phyloP scores from a whole-genome alignment of 495 filamentous ascomycete species.

The Tuber umbilicatum region DNA sequence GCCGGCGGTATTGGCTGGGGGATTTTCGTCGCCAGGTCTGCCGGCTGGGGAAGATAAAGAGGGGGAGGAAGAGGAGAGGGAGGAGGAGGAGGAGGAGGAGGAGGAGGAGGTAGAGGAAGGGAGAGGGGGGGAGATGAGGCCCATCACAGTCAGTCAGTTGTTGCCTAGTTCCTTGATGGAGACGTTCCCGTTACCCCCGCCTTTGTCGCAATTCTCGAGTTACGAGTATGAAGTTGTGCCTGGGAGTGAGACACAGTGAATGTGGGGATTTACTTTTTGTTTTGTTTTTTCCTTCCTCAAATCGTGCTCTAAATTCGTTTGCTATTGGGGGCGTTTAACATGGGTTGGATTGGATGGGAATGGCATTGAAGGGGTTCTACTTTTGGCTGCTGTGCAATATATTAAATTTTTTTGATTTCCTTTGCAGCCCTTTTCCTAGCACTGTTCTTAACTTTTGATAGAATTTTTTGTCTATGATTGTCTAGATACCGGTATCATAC shows the following conservation, averaged over 20 bases:
- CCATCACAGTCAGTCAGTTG: slow-evolving; percentile 34
- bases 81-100: neutral
- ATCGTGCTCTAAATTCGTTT: neutral
- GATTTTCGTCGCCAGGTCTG: neutral
- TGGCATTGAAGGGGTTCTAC: neutral
- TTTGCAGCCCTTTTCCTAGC: neutral
- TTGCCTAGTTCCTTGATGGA: slow-evolving; percentile 39
- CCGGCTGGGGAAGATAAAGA: neutral
- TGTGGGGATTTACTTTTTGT: neutral
- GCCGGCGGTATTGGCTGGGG: neutral
- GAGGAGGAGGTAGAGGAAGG: neutral
- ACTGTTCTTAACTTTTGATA: neutral
- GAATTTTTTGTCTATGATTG: too few relatives aligned
- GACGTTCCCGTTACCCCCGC: slow-evolving; percentile 39
- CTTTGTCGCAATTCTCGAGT: slow-evolving; percentile 37
- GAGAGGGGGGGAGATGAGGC: neutral
- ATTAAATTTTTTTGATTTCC: neutral
- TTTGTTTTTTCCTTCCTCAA: neutral
- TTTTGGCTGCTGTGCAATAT: neutral
- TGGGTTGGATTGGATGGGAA: neutral
- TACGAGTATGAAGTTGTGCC: slow-evolving; percentile 11
- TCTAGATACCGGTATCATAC: neutral
- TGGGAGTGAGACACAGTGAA: slow-evolving; percentile 28
- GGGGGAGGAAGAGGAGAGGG: neutral
- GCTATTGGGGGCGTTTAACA: slow-evolving; percentile 3